phyloP scores from a whole-genome alignment of 805 yeast species.

The Candida dajiaensis region DNA sequence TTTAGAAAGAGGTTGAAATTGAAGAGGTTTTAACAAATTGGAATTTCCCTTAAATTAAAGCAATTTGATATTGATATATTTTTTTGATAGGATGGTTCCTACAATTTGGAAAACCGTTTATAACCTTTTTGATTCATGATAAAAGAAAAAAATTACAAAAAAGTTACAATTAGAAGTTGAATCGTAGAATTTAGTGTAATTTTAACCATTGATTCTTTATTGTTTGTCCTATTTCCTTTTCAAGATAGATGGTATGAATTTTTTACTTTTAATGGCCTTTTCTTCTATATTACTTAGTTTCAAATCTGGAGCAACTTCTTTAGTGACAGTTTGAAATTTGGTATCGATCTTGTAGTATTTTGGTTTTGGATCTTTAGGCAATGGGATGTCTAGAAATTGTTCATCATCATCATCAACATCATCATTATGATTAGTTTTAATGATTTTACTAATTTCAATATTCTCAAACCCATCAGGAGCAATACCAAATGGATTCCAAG shows the following conservation, averaged over 20 bases:
- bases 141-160: not conserved
- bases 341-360: conserved; percentile 14
- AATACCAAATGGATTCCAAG: conserved; percentile 55
- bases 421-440: conserved; percentile 4
- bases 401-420: conserved; percentile 23
- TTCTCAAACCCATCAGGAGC: conserved; percentile 36
- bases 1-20: not conserved
- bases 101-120: no score
- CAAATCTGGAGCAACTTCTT: not conserved
- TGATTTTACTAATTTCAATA: conserved; percentile 2
- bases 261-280: not conserved
- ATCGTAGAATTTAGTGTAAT: not conserved
- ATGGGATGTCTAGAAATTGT: conserved; percentile 19
- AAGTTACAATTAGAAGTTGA: not conserved
- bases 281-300: conserved; percentile 2
- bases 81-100: no score
- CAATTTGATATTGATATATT: not conserved
- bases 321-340: not conserved
- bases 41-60: not conserved
- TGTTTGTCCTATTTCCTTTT: conserved; percentile 2
- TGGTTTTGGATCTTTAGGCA: conserved; percentile 23
- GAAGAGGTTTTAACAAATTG: not conserved
- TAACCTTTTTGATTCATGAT: not conserved
- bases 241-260: conserved; percentile 6
- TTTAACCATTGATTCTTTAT: no score